These are phyloP conservation scores for Teratosphaeria nubilosa DNA, from an alignment of 2,329 filamentous ascomycete species.

Conservation along the genomic window DNA sequence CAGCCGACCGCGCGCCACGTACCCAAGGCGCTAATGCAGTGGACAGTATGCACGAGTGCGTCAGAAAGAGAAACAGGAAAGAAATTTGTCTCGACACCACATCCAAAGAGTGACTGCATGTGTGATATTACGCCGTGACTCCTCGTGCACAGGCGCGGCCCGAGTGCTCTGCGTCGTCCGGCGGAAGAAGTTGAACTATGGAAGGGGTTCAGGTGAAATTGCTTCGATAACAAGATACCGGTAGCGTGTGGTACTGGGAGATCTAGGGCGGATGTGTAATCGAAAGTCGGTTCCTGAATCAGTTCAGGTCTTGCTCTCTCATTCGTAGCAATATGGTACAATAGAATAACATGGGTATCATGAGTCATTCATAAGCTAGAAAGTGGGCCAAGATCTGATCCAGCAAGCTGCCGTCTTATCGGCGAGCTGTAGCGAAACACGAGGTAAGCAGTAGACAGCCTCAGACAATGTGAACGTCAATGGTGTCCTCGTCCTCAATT, in stretches of 20 bases:
- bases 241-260: neutral
- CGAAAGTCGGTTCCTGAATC: neutral
- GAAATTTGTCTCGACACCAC: neutral
- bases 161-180: neutral
- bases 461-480: constrained; percentile 62
- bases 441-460: neutral
- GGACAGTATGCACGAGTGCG: neutral
- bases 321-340: neutral
- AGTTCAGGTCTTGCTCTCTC: neutral
- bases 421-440: neutral
- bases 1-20: constrained; percentile 3
- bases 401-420: neutral
- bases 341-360: neutral
- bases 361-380: neutral
- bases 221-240: neutral
- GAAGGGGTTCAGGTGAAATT: neutral
- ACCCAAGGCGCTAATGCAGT: constrained; percentile 6
- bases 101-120: neutral
- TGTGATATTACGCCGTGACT: neutral
- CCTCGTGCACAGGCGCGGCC: neutral
- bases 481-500: constrained; percentile 61
- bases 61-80: neutral
- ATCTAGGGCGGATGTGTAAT: neutral
- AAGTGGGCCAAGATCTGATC: neutral
- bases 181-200: neutral